phyloP scores from a whole-genome alignment of 495 filamentous ascomycete genomes.

The Daldinia childiae region DNA sequence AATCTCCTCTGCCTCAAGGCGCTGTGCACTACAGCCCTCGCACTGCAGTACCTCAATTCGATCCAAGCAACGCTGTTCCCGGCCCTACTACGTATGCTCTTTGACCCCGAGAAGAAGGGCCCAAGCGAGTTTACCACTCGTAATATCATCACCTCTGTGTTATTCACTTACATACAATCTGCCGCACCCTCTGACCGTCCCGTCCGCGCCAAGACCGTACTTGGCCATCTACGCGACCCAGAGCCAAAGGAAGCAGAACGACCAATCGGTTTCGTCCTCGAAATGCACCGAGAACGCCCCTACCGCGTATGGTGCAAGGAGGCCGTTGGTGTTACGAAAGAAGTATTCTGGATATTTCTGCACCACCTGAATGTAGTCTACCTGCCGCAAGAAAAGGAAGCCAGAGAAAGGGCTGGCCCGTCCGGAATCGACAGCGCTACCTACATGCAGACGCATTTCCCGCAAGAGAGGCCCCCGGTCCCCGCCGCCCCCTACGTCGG shows the following conservation, averaged over 20 bases:
- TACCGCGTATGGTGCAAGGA: constrained; percentile 96
- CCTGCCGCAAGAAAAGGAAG: constrained; percentile 54
- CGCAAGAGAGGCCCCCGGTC: constrained; percentile 85
- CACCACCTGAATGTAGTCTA: constrained; percentile 91
- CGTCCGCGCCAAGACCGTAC: constrained; percentile 70
- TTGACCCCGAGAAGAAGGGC: constrained; percentile 96
- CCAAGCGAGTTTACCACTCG: constrained; percentile 95
- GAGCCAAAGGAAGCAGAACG: constrained; percentile 75
- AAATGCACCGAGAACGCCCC: constrained; percentile 86
- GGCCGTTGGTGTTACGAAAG: constrained; percentile 89
- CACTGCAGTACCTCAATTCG: constrained; percentile 78
- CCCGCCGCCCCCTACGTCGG: constrained; percentile 97
- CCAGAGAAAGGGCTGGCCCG: constrained; percentile 29
- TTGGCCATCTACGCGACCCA: constrained; percentile 84
- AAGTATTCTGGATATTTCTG: constrained; percentile 99
- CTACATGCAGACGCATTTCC: constrained; percentile 82
- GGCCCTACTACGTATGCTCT: constrained; percentile 85
- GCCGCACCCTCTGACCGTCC: constrained; percentile 62
- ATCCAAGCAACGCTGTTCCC: constrained; percentile 87
- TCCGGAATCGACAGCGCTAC: constrained; percentile 46
- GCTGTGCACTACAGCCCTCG: constrained; percentile 88
- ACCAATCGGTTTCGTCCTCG: constrained; percentile 84
- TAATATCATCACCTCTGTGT: constrained; percentile 81
- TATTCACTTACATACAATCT: constrained; percentile 84
- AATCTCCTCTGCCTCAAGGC: constrained; percentile 93